phyloP scores from a whole-genome alignment of 176 grass and related monocot species.

The Bromus sterilis region DNA sequence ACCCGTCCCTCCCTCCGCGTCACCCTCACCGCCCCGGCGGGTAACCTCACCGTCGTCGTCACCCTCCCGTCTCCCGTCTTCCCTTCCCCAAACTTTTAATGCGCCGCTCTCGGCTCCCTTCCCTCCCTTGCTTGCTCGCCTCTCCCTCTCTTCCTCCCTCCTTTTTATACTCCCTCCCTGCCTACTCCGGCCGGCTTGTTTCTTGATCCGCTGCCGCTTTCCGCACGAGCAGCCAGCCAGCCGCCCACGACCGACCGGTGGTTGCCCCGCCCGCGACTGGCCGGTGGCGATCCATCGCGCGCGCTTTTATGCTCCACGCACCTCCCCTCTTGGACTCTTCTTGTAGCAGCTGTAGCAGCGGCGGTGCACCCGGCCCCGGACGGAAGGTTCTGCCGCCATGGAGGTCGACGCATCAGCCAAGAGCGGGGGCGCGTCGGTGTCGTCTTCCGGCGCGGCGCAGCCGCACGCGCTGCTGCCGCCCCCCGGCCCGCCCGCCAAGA shows the following conservation, averaged over 20 bases:
- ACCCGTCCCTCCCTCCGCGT: constrained; percentile 33
- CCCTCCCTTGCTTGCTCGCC: background rate
- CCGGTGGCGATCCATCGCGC: constrained; percentile 15
- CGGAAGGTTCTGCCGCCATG: constrained; percentile 29
- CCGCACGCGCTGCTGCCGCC: background rate
- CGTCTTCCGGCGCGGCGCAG: constrained; percentile 51
- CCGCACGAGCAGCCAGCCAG: too few relatives aligned
- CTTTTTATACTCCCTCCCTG: constrained; percentile 18
- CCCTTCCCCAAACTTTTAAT: background rate
- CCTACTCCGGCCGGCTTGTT: background rate
- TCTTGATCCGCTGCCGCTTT: background rate
- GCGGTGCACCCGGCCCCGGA: background rate
- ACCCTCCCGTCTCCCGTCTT: background rate
- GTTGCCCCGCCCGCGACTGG: constrained; percentile 30
- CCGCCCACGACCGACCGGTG: constrained; percentile 34
- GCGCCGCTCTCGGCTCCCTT: constrained; percentile 1
- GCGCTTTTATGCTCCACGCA: constrained; percentile 28
- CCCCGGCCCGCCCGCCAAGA: constrained; percentile 52
- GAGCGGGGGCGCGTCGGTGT: constrained; percentile 27
- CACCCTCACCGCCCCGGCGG: background rate
- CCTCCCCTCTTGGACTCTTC: constrained; percentile 19
- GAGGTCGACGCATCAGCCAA: constrained; percentile 65
- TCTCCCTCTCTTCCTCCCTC: background rate
- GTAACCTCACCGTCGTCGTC: constrained; percentile 26
- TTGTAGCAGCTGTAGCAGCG: background rate